Evolutionary conservation across 192 early-diverging fungal species (phyloP).

Genomic region (Coemansia biformis): DNA sequence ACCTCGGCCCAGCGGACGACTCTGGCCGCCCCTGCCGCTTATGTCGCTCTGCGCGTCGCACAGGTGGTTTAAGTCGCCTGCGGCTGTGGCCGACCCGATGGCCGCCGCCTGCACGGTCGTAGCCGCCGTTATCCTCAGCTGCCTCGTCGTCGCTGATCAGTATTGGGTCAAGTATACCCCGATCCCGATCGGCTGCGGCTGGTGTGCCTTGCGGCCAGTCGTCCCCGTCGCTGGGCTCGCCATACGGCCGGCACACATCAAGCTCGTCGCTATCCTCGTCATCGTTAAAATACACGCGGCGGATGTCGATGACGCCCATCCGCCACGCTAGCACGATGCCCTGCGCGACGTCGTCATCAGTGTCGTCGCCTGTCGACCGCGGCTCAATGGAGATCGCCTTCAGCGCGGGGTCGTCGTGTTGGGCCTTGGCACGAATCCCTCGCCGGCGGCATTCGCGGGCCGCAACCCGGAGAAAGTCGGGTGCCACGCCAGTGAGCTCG

Average conservation of each 20-base stretch:
- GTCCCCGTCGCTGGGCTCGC: background rate
- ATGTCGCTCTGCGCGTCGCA: background rate
- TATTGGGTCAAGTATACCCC: conserved; percentile 7
- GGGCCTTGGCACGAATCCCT: conserved; percentile 14
- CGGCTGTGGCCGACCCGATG: background rate
- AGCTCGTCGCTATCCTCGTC: conserved; percentile 17
- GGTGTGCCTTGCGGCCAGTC: conserved; percentile 1
- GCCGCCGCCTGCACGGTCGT: background rate
- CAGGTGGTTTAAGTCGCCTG: background rate
- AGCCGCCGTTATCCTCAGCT: conserved; percentile 27
- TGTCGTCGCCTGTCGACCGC: conserved; percentile 2
- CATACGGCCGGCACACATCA: background rate
- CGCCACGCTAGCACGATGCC: conserved; percentile 35
- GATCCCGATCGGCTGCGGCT: background rate
- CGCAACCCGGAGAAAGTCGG: conserved; percentile 33
- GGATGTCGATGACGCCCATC: conserved; percentile 39
- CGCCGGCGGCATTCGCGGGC: conserved; percentile 37
- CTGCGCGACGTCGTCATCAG: conserved; percentile 21
- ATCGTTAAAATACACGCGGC: conserved; percentile 39
- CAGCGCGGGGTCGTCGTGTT: conserved; percentile 21
- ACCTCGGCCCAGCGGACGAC: no score
- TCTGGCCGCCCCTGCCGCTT: background rate
- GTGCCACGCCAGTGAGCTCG: conserved; percentile 14
- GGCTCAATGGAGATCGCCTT: conserved; percentile 30
- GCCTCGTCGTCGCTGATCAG: conserved; percentile 46